Conservation (phyloP, 305 asterid genomes). For the Fraxinus floribunda region DNA sequence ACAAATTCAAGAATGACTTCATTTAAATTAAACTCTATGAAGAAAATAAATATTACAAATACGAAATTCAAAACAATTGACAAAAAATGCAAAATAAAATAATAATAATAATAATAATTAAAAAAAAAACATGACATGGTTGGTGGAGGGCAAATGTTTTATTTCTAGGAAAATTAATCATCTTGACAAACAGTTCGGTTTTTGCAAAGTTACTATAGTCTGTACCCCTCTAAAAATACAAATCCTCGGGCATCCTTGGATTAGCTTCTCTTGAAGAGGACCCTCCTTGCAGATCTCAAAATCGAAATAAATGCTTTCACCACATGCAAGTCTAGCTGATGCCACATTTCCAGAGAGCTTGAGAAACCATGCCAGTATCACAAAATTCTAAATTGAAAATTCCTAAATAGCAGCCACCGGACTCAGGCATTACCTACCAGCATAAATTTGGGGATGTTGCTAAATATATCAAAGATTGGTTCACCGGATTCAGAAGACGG, state of each 20-base stretch:
- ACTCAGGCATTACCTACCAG: neutral
- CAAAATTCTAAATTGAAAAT: neutral
- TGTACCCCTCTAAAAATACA: slow-evolving; percentile 18
- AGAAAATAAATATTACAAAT: slow-evolving; percentile 13
- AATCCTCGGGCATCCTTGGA: slow-evolving; percentile 16
- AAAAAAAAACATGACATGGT: neutral
- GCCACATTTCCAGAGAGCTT: slow-evolving; percentile 9
- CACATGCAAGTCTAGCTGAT: neutral
- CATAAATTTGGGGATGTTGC: neutral
- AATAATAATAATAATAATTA: too few species aligned
- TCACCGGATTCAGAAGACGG: slow-evolving; percentile 3
- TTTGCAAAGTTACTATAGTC: neutral
- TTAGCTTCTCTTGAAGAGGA: slow-evolving; percentile 13
- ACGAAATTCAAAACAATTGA: neutral
- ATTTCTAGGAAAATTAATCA: slow-evolving; percentile 13
- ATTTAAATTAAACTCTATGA: neutral
- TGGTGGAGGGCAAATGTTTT: slow-evolving; percentile 9
- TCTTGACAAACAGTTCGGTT: slow-evolving; percentile 7
- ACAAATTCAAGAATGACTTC: neutral
- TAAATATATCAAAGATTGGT: slow-evolving; percentile 18
- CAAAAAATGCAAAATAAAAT: neutral
- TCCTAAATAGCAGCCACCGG: neutral
- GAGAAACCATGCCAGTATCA: neutral
- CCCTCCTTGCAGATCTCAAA: slow-evolving; percentile 9
- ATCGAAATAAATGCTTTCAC: neutral